Percentiles rank a stretch among this genome's conserved stretches.
phyloP scores from a whole-genome alignment of 225 moss, liverwort and hornwort genomes.

The Asterella californica region DNA sequence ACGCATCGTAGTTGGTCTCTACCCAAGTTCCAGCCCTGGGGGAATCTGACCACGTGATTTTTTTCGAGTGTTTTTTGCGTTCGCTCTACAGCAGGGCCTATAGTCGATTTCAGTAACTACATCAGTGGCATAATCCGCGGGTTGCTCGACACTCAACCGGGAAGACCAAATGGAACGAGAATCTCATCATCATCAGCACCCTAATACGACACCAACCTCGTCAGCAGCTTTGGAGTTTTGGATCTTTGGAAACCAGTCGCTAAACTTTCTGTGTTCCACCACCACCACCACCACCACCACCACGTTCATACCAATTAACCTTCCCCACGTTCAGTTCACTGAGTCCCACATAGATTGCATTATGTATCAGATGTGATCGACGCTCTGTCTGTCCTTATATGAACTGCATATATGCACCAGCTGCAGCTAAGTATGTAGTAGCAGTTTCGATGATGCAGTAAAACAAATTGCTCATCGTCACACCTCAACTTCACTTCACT shows the following conservation, averaged over 20 bases:
- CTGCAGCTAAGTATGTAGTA: too few species aligned
- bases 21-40: neutral
- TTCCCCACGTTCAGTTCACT: neutral
- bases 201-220: slow-evolving; percentile 6
- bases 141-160: slow-evolving; percentile 12
- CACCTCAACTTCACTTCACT: too few species aligned
- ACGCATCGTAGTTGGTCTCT: neutral
- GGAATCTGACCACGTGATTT: slow-evolving; percentile 22
- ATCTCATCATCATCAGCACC: neutral
- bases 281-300: neutral
- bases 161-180: slow-evolving; percentile 3
- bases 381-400: too few species aligned
- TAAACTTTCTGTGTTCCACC: neutral
- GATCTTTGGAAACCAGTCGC: neutral
- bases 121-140: neutral
- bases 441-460: too few species aligned
- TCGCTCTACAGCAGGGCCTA: neutral
- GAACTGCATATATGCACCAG: too few species aligned
- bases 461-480: too few species aligned
- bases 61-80: neutral
- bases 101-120: neutral
- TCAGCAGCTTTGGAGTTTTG: neutral
- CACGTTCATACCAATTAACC: neutral
- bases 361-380: too few species aligned
- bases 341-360: neutral